Evolutionary conservation across 805 yeast species (phyloP).

Genomic region (Sungouiella thailandica): DNA sequence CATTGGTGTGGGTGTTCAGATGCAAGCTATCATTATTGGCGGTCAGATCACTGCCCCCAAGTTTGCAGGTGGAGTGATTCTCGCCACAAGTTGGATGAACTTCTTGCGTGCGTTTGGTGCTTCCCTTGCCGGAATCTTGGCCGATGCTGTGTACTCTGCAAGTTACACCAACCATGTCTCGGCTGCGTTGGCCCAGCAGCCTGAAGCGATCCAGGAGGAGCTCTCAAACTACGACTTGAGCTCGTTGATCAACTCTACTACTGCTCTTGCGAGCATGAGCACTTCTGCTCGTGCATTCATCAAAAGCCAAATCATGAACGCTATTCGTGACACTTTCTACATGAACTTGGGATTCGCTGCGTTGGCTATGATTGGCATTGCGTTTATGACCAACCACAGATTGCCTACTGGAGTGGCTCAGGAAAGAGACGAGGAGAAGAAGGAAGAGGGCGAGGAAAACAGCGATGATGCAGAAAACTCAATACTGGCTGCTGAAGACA

Average conservation of each 20-base stretch:
- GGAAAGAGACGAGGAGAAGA: conserved; percentile 9
- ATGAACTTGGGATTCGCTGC: conserved; percentile 33
- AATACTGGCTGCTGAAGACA: no score
- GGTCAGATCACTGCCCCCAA: conserved; percentile 50
- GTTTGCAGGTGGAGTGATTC: conserved; percentile 43
- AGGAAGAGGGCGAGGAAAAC: no score
- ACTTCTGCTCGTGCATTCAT: conserved; percentile 20
- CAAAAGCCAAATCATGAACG: conserved; percentile 26
- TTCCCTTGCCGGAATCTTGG: conserved; percentile 38
- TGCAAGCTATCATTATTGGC: conserved; percentile 42
- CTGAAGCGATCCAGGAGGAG: conserved; percentile 16
- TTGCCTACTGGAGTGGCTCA: conserved; percentile 26
- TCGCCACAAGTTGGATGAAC: conserved; percentile 42
- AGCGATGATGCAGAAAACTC: no score
- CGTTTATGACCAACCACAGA: conserved; percentile 38
- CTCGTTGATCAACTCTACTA: conserved; percentile 13
- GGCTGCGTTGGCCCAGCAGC: conserved; percentile 6
- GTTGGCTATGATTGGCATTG: conserved; percentile 23
- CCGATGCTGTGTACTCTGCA: conserved; percentile 37
- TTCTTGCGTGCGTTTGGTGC: conserved; percentile 44
- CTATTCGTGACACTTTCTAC: conserved; percentile 38
- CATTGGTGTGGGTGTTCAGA: conserved; percentile 40
- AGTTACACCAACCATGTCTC: conserved; percentile 14
- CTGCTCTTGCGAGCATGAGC: conserved; percentile 11
- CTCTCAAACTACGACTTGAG: conserved; percentile 13